Base-by-base conservation (phyloP, 208 protist genomes). In the Leishmania martiniquensis region DNA sequence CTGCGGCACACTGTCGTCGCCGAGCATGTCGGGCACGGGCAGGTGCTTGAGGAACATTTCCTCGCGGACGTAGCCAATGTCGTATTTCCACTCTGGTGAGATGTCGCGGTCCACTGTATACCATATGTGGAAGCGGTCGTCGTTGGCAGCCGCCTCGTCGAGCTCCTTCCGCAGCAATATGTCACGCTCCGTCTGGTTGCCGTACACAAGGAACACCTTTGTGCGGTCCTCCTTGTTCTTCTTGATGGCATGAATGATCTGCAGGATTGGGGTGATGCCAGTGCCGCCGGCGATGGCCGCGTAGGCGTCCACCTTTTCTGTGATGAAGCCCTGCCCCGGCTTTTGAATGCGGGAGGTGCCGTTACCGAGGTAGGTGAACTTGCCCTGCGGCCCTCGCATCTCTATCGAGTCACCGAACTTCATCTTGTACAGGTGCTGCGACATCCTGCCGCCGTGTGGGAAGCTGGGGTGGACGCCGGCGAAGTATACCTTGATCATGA, bases 401-500 rank as follows among this genome's bases (percentile, higher is more conserved):
- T 96, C 91, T 54, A 98, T 90, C 20, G 71, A 85, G 39, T 95
- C 88, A 7, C 95, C 94, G 47, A 98, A 78, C 44, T 87, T 79
- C 76, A 99, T 78, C 49, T 84, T 39, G 52, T 98, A 88, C 57
- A 99, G 69, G 85, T 98, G 72, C 85, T 98, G 95, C 42, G 93
- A 92, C 59, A 98, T 91, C 20, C 95, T 94, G 15, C 95, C 94
- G 34, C 96, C 96, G 57, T 92, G 59, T 2, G 96, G 96, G 87
- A 96, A 98, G 60, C 89, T 89, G 47, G 93, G 92, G 75, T 96
- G 83, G 39, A 90, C 86, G 69, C 89, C 89, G 34, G 87, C 85
- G 57, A 93, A 92, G 89, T 99, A 99, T 39, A 98, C 90, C 82
- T 99, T 99, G 70, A 98, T 89, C 51, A 98, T 86, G 63, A 99